Percentiles rank a stretch among this genome's conserved stretches.
These are phyloP conservation scores for Pichia kudriavzevii DNA, from an alignment of 1,139 yeast species.

Conservation along the genomic window DNA sequence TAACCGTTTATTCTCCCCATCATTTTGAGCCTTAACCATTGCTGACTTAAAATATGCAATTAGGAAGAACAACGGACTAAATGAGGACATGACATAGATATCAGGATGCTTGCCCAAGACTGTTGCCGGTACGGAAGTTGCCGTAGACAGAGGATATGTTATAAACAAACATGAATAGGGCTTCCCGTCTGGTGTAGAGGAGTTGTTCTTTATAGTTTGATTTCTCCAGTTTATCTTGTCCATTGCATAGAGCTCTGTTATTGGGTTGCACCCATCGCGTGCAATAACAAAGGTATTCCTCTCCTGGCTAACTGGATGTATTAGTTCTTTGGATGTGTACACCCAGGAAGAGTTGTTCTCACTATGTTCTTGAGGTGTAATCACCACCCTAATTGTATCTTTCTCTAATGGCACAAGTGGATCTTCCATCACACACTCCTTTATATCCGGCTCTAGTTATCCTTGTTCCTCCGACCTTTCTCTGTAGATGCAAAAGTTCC, in stretches of 20 bases:
- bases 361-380: too few relatives aligned
- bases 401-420: too few relatives aligned
- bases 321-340: conserved; percentile 1
- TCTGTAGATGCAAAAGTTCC: too few relatives aligned
- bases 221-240: conserved; percentile 19
- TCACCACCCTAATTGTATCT: too few relatives aligned
- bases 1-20: conserved; percentile 27
- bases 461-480: too few relatives aligned
- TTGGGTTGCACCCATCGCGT: too few relatives aligned
- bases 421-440: too few relatives aligned
- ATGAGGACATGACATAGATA: conserved; percentile 37
- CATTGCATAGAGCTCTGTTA: conserved; percentile 31
- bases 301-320: conserved; percentile 8
- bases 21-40: conserved; percentile 24
- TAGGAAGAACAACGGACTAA: conserved; percentile 37
- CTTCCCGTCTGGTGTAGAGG: conserved; percentile 9
- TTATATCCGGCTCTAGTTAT: too few relatives aligned
- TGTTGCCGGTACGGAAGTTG: conserved; percentile 14
- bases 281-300: conserved; percentile 3
- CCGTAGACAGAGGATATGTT: too few relatives aligned
- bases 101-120: conserved; percentile 29
- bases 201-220: conserved; percentile 3
- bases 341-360: too few relatives aligned
- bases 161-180: conserved; percentile 11
- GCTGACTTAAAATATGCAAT: conserved; percentile 31